These are phyloP conservation scores for Penicillium sp. DNA, from an alignment of 2,329 filamentous ascomycete species.

Conservation along the genomic window DNA sequence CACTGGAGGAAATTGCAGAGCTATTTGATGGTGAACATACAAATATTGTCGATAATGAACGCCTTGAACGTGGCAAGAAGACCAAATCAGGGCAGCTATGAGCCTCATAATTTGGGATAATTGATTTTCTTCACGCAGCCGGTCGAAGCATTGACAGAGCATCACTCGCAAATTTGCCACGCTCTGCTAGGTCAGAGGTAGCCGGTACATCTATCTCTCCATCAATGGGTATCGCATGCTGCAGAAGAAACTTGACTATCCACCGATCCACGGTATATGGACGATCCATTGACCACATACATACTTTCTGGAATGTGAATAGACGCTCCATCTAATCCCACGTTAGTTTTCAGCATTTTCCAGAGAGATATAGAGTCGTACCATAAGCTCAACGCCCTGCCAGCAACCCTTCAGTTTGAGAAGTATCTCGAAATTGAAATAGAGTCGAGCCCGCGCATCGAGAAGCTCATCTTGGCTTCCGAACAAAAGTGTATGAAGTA, in stretches of 20 bases:
- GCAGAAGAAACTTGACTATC: slow-evolving; percentile 26
- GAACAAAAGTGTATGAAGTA: slow-evolving; percentile 40
- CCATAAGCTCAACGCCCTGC: slow-evolving; percentile 16
- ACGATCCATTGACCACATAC: slow-evolving; percentile 22
- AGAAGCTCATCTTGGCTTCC: slow-evolving; percentile 23
- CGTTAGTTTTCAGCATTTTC: background rate
- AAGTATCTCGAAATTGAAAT: slow-evolving; percentile 14
- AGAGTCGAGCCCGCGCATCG: slow-evolving; percentile 4
- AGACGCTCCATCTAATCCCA: slow-evolving; percentile 15
- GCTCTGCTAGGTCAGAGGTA: slow-evolving; percentile 14
- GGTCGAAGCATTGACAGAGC: slow-evolving; percentile 21
- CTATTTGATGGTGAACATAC: slow-evolving; percentile 22
- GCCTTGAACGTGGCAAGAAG: background rate
- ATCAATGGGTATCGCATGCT: slow-evolving; percentile 25
- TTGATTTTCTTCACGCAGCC: background rate
- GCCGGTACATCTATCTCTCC: slow-evolving; percentile 10
- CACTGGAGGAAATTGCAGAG: slow-evolving; percentile 33
- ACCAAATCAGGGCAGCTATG: background rate
- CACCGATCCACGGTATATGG: slow-evolving; percentile 25
- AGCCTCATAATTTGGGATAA: background rate
- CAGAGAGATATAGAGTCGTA: background rate
- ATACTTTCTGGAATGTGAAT: slow-evolving; percentile 24
- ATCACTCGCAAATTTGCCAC: slow-evolving; percentile 20
- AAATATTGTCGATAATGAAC: slow-evolving; percentile 8
- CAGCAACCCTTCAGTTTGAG: slow-evolving; percentile 18